These are phyloP conservation scores for Ceratocystis alfenasii DNA, from an alignment of 2,329 filamentous ascomycete species.

Conservation along the genomic window DNA sequence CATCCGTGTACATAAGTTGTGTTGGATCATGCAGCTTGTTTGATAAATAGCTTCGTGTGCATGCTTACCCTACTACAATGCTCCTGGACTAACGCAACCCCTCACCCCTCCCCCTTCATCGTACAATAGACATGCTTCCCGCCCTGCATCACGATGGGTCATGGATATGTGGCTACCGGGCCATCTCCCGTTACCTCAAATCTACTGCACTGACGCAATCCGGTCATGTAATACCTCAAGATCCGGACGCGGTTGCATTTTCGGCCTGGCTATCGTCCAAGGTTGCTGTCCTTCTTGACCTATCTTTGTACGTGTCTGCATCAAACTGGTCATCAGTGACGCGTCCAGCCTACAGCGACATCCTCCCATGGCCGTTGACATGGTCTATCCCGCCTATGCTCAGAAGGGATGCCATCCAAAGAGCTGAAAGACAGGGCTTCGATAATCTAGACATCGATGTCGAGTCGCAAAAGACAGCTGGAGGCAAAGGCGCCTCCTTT, in stretches of 20 bases:
- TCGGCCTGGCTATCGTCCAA: slow-evolving; percentile 61
- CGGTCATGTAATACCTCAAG: slow-evolving; percentile 26
- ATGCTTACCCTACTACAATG: slow-evolving; percentile 13
- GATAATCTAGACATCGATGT: slow-evolving; percentile 54
- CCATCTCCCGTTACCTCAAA: slow-evolving; percentile 48
- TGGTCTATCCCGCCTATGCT: slow-evolving; percentile 71
- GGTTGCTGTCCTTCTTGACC: slow-evolving; percentile 66
- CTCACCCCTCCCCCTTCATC: neutral
- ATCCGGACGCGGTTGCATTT: slow-evolving; percentile 41
- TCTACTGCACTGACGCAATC: slow-evolving; percentile 28
- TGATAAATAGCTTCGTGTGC: neutral
- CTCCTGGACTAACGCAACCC: neutral
- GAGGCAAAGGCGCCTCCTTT: slow-evolving; percentile 24
- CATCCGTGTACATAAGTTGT: neutral
- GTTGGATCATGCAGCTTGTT: slow-evolving; percentile 8
- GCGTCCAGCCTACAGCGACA: slow-evolving; percentile 63
- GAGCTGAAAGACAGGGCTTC: slow-evolving; percentile 59
- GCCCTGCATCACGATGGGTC: slow-evolving; percentile 40
- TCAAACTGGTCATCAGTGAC: slow-evolving; percentile 73
- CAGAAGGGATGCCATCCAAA: slow-evolving; percentile 55
- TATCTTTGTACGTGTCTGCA: slow-evolving; percentile 80
- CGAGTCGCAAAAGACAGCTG: slow-evolving; percentile 29
- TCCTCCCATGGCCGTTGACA: slow-evolving; percentile 77
- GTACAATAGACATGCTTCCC: slow-evolving; percentile 40
- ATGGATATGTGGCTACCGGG: slow-evolving; percentile 49